Conservation (phyloP, 1,139 yeast genomes). For the Suhomyces wounanorum region DNA sequence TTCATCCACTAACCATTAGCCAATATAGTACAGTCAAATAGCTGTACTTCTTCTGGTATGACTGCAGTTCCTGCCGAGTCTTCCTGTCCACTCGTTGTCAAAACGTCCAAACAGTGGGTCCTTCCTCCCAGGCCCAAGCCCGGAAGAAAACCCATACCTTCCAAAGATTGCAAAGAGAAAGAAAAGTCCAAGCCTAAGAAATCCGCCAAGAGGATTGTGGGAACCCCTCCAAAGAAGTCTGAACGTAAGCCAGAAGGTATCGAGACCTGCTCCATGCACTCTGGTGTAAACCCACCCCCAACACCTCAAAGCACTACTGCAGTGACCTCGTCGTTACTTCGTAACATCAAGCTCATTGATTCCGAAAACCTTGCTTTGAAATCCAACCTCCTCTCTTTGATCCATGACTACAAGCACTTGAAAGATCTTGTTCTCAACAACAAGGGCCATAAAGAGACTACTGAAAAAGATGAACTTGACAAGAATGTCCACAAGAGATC, state of each 20-base stretch:
- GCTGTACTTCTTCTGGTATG: slow-evolving; percentile 8
- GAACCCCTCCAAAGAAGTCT: slow-evolving; percentile 5
- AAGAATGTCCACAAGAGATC: slow-evolving; percentile 28
- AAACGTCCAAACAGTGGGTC: slow-evolving; percentile 29
- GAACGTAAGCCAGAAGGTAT: neutral
- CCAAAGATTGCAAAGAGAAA: slow-evolving; percentile 11
- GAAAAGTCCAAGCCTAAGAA: slow-evolving; percentile 8
- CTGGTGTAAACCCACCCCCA: neutral
- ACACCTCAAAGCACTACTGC: slow-evolving; percentile 1
- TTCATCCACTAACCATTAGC: slow-evolving; percentile 12
- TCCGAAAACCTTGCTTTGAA: slow-evolving; percentile 42
- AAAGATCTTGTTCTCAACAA: slow-evolving; percentile 35
- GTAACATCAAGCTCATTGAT: slow-evolving; percentile 33
- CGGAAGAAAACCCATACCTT: slow-evolving; percentile 22
- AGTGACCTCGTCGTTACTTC: slow-evolving; percentile 8
- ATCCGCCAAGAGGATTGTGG: slow-evolving; percentile 7
- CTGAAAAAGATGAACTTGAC: slow-evolving; percentile 12
- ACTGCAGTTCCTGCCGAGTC: neutral
- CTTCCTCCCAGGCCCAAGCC: slow-evolving; percentile 30
- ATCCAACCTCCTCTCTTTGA: slow-evolving; percentile 37
- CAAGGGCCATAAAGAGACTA: slow-evolving; percentile 13
- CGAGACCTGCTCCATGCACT: neutral
- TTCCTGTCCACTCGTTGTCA: slow-evolving; percentile 16
- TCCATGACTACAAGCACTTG: slow-evolving; percentile 46
- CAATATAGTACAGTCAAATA: slow-evolving; percentile 12